These are phyloP conservation scores for Sordariomycetes sp. DNA, from an alignment of 2,329 filamentous ascomycete species.

Conservation along the genomic window DNA sequence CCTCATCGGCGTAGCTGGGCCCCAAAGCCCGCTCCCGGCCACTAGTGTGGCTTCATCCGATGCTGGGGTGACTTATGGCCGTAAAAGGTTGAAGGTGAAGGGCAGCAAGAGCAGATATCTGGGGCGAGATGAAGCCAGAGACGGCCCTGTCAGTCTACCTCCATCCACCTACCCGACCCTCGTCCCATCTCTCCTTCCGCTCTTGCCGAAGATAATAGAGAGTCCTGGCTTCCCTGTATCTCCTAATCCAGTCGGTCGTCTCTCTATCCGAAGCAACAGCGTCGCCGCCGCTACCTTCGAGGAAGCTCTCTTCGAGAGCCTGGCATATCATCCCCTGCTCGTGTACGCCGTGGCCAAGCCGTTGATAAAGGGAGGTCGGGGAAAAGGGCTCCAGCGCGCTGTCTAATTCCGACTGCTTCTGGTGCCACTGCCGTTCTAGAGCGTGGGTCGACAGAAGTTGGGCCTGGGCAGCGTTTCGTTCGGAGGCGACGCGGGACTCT, in stretches of 20 bases:
- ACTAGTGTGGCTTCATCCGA: too few species aligned
- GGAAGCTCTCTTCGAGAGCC: conserved; percentile 84
- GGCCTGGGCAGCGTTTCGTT: conserved; percentile 62
- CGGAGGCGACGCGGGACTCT: conserved; percentile 41
- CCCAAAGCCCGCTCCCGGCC: too few species aligned
- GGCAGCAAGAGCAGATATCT: neutral
- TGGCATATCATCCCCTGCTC: conserved; percentile 74
- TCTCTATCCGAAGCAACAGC: conserved; percentile 61
- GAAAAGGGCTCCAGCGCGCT: conserved; percentile 71
- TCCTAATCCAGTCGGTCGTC: conserved; percentile 68
- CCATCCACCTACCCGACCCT: conserved; percentile 91
- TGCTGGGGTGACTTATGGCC: too few species aligned
- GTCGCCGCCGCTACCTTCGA: conserved; percentile 41
- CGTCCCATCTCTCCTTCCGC: conserved; percentile 88
- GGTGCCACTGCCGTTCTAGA: conserved; percentile 82
- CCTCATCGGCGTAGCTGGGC: too few species aligned
- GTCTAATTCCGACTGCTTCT: conserved; percentile 84
- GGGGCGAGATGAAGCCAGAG: neutral
- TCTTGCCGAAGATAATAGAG: conserved; percentile 71
- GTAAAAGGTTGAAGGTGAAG: neutral
- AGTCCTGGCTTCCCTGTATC: conserved; percentile 69
- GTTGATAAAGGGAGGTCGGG: conserved; percentile 74
- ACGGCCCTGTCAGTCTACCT: conserved; percentile 33
- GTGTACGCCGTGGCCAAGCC: conserved; percentile 59
- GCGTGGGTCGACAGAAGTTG: conserved; percentile 73